Conservation (phyloP, 2,329 filamentous ascomycete species). For the Trichoderma atroviride region DNA sequence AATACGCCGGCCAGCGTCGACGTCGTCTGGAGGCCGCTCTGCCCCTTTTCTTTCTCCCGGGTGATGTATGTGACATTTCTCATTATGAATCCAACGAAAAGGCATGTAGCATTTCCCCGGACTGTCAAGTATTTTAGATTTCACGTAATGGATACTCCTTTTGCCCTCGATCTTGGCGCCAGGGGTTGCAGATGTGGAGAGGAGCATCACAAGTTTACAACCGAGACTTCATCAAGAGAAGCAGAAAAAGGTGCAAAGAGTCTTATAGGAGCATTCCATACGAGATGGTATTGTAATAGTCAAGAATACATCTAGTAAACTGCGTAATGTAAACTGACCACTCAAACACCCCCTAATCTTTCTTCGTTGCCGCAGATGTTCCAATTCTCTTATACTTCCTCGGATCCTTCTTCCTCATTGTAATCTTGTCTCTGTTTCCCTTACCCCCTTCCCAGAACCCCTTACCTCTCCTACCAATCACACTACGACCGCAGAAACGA, state of each 20-base stretch:
- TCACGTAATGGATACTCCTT: neutral
- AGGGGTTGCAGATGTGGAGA: neutral
- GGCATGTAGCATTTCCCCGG: neutral
- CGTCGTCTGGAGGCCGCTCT: neutral
- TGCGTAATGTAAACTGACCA: neutral
- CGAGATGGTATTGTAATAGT: neutral
- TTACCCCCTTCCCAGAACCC: conserved; percentile 90
- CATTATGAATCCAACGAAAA: neutral
- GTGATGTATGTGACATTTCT: neutral
- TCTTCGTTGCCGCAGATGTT: conserved; percentile 34
- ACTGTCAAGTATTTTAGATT: neutral
- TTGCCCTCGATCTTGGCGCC: neutral
- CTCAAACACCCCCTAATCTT: conserved; percentile 7
- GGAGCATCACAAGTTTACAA: neutral
- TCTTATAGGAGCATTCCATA: neutral
- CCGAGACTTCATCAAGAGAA: neutral
- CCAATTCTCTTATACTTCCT: conserved; percentile 70
- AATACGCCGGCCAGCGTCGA: neutral
- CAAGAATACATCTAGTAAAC: neutral
- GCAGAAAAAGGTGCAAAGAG: neutral
- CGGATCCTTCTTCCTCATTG: conserved; percentile 77
- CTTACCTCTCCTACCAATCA: conserved; percentile 65
- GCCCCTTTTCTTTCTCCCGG: neutral
- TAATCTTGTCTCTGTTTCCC: conserved; percentile 70
- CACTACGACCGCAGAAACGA: conserved; percentile 68